phyloP scores from a whole-genome alignment of 192 early-diverging fungal species.

The Mortierella hygrophila region DNA sequence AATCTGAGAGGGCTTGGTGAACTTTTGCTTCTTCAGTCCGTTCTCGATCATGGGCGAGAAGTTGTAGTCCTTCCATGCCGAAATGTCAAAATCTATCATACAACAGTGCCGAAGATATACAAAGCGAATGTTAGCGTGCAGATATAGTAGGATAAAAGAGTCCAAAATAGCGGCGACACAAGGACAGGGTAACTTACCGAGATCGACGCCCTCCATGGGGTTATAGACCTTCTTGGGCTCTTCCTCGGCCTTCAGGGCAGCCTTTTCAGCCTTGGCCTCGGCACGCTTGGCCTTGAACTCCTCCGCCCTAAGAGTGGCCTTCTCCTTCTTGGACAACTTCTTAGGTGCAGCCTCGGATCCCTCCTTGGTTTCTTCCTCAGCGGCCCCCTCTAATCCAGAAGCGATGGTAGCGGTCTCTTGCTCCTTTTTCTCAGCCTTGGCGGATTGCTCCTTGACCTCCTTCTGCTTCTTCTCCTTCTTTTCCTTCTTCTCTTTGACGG shows the following conservation, averaged over 20 bases:
- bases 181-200: slow-evolving; percentile 23
- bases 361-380: neutral
- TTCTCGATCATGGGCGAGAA: slow-evolving; percentile 70
- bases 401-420: slow-evolving; percentile 16
- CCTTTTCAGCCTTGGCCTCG: slow-evolving; percentile 31
- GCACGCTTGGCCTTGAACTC: slow-evolving; percentile 37
- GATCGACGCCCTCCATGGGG: slow-evolving; percentile 57
- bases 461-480: neutral
- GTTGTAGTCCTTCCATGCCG: slow-evolving; percentile 79
- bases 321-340: slow-evolving; percentile 46
- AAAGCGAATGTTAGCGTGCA: neutral
- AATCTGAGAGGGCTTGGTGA: slow-evolving; percentile 87
- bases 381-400: slow-evolving; percentile 16
- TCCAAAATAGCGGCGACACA: neutral
- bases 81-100: slow-evolving; percentile 69
- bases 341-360: slow-evolving; percentile 6
- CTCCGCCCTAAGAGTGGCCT: slow-evolving; percentile 26
- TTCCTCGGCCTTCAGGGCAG: slow-evolving; percentile 15
- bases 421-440: slow-evolving; percentile 47
- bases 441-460: slow-evolving; percentile 22
- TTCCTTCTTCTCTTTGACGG: slow-evolving; percentile 16
- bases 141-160: neutral
- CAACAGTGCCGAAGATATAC: slow-evolving; percentile 1
- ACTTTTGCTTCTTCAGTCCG: slow-evolving; percentile 79
- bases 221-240: slow-evolving; percentile 34